Percentiles rank a stretch among this genome's conserved stretches.
These are phyloP conservation scores for Cercophora samala DNA, from an alignment of 495 filamentous ascomycete genomes.

Conservation along the genomic window DNA sequence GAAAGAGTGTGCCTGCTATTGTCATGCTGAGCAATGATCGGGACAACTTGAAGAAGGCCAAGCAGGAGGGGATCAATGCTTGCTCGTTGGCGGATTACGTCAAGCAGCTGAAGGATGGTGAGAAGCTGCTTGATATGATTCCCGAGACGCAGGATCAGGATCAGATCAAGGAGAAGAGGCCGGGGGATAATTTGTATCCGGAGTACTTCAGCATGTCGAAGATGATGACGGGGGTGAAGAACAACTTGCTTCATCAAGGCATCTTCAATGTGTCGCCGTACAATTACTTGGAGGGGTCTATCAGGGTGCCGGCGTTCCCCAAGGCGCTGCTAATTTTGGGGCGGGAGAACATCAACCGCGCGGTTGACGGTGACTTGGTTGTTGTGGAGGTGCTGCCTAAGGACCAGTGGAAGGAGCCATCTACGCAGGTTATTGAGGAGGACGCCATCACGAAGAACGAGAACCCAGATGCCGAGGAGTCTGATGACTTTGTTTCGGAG, in stretches of 20 bases:
- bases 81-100: slow-evolving; percentile 76
- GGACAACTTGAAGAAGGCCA: slow-evolving; percentile 80
- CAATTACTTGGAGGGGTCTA: slow-evolving; percentile 91
- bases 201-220: slow-evolving; percentile 87
- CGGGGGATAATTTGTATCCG: slow-evolving; percentile 69
- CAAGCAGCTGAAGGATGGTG: slow-evolving; percentile 73
- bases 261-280: slow-evolving; percentile 95
- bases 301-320: slow-evolving; percentile 85
- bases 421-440: slow-evolving; percentile 92
- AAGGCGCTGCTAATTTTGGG: slow-evolving; percentile 83
- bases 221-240: slow-evolving; percentile 87
- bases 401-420: slow-evolving; percentile 94
- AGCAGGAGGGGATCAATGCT: slow-evolving; percentile 64
- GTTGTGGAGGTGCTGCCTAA: slow-evolving; percentile 89
- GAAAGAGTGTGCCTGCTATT: slow-evolving; percentile 64
- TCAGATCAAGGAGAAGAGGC: slow-evolving; percentile 57
- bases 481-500: slow-evolving; percentile 72
- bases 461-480: slow-evolving; percentile 76
- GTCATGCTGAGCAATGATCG: slow-evolving; percentile 94
- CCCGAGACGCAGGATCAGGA: slow-evolving; percentile 67
- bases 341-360: slow-evolving; percentile 93
- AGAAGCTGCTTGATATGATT: slow-evolving; percentile 91
- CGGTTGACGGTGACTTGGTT: slow-evolving; percentile 85
- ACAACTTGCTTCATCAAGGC: slow-evolving; percentile 84
- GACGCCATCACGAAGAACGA: slow-evolving; percentile 90